Evolutionary conservation across 345 rosid species (phyloP), one percentile per base, ranked within the genome.

Genomic region (Citrus reticulata): DNA sequence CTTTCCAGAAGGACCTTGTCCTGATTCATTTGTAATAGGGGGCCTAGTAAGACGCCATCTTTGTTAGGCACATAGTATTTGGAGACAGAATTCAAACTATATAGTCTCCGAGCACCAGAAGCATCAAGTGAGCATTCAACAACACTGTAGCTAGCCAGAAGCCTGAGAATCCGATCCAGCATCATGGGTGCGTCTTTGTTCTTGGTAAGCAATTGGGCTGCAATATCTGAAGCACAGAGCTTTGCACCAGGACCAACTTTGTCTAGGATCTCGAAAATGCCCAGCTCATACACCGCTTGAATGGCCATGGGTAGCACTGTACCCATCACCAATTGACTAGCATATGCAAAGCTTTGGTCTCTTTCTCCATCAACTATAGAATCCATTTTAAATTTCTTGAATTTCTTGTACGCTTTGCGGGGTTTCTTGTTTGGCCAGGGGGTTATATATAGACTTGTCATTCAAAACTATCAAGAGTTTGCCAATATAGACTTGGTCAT

Each of bases 221-320:
- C 83, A 14, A 49, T 49, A 11, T 49, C 19, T 3, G 55, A 13
- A 13, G 55, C 19, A 13, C 6, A 16, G 55, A 27, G 61, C 66
- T 67, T 77, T 22, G 74, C 80, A 4, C 67, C 80, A 3, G 64
- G 79, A 13, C 85, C 83, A 1, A 59, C 79, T 62, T 32, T 58
- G 59, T 77, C 81, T 25, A 86, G 80, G 63, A 84, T 80, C 24
- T 80, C 84, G 17, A 84, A 80, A 68, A 80, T 60, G 25, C 79
- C 85, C 10, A 80, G 81, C 35, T 86, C 81, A 20, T 73, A 30
- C 11, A 85, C 85, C 19, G 86, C 70, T 25, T 80, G 55, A 71
- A 84, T 42, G 16, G 81, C 68, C 82, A 78, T 81, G 11, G 89
- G 85, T 22, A 84, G 68, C 37, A 80, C 79, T 37, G 72, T 25